Evolutionary conservation across 352 stramenopile species (phyloP), one percentile per base, ranked within the genome.

Genomic region (Pythium dissimile): DNA sequence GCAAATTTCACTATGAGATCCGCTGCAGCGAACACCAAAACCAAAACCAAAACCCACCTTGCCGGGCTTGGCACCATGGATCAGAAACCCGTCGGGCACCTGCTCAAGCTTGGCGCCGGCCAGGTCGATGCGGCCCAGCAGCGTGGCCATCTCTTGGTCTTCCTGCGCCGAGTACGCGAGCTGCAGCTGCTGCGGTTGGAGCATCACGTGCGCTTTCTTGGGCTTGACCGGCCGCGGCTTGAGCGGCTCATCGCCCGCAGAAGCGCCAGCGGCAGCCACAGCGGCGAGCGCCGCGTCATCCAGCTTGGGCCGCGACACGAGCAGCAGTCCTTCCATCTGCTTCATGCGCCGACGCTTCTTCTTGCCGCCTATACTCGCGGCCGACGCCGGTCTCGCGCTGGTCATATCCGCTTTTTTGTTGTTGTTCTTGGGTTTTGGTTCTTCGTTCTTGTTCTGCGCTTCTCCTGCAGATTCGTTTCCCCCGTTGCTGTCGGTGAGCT

Each of bases 251-350:
- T 62, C 54, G 1, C 32, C 20, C 10, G 26, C 31, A n/a, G 35
- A 6, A 21, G 45, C 54, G 1, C 32, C 20, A 11, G 26, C 31
- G 24, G 35, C 12, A 21, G 45, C 32, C 35, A 43, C 26, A 16
- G 38, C 30, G 30, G 38, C 26, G 27, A 35, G n/a, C 23, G 48
- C 3, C 21, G 37, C 49, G 31, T 56, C 51, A 20, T 66, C 59
- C 31, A 51, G 52, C 35, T 74, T 64, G 23, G 79, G 57, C 7
- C 77, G 69, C 56, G 78, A 71, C 35, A 91, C 74, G 51, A 83
- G 61, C 56, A 91, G 63, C 54, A 91, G 59, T 2, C 81, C 81
- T 59, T 89, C 74, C 81, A 91, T 91, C 55, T 91, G 81, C 73
- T 89, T 91, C 78, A 91, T 79, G 43, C 74, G 73, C 38, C 81